Percentiles rank a stretch among this genome's conserved stretches.
These are phyloP conservation scores for Penicillium freii DNA, from an alignment of 2,329 filamentous ascomycete genomes.

Conservation along the genomic window DNA sequence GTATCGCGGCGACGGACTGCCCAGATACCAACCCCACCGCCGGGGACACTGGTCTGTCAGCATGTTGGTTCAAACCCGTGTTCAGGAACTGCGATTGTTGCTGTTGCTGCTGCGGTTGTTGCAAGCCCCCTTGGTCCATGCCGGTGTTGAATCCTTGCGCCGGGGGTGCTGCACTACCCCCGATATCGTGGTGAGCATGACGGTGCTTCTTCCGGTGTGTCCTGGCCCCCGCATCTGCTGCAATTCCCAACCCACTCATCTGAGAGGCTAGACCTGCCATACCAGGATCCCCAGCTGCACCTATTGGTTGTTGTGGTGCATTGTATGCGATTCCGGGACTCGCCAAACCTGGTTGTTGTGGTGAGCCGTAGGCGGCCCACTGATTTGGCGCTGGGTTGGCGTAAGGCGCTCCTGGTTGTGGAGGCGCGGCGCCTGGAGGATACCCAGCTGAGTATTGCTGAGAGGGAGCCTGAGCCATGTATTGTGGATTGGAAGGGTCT, in stretches of 20 bases:
- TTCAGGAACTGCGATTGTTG: conserved; percentile 61
- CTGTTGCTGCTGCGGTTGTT: conserved; percentile 49
- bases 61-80: conserved; percentile 46
- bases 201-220: conserved; percentile 82
- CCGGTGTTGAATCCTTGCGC: conserved; percentile 71
- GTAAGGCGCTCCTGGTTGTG: conserved; percentile 40
- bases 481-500: conserved; percentile 55
- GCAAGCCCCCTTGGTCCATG: conserved; percentile 58
- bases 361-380: conserved; percentile 32
- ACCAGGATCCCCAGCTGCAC: conserved; percentile 28
- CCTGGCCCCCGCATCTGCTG: conserved; percentile 48
- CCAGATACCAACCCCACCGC: conserved; percentile 26
- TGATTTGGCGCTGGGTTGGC: conserved; percentile 34
- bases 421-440: conserved; percentile 37
- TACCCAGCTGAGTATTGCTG: conserved; percentile 50
- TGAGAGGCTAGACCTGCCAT: conserved; percentile 57
- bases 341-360: conserved; percentile 27
- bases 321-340: conserved; percentile 30
- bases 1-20: conserved; percentile 24
- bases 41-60: conserved; percentile 30
- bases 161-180: conserved; percentile 53
- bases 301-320: conserved; percentile 27
- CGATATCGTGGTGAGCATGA: conserved; percentile 85
- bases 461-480: conserved; percentile 45
- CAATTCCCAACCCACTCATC: conserved; percentile 74